Evolutionary conservation across 345 rosid genomes (phyloP), one percentile per base, ranked within the genome.

Genomic region (Ceriops tagal): DNA sequence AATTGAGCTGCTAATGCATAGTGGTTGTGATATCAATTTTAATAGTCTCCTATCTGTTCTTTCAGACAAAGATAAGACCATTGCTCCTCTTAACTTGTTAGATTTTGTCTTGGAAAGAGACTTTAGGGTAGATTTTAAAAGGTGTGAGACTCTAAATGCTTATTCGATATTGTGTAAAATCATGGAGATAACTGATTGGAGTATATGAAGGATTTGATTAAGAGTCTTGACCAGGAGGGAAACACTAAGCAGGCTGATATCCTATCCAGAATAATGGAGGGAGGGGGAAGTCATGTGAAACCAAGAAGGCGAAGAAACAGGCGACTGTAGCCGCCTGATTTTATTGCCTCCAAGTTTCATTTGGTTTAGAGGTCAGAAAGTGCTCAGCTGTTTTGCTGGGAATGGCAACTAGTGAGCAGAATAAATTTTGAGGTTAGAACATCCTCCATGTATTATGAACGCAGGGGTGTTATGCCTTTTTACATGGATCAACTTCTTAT

Each of bases 141-240:
- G 88, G 84, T 88, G 81, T n/a, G 92, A 92, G 85, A 92, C 98
- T 56, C 84, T 91, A 55, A 89, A 91, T 74, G 97, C 98, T 13
- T 91, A 87, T 82, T 90, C 98, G 0, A 75, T 90, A 73, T 71
- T 92, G 74, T 86, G 88, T 81, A 92, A 92, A 79, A 81, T 90
- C 65, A 68, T 87, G 87, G 90, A 73, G 87, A 65, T 28, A 57
- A 74, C 75, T 19, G 85, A 89, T 43, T 90, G 96, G 97, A 85
- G 89, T 58, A 90, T 77, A 79, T 77, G 6, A 80, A 84, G 47
- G 88, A 88, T 68, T 75, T 92, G 78, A 92, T 90, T 72, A 79
- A 78, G 79, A 87, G 87, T 79, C 96, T 92, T 26, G 86, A 87
- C 69, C 83, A 79, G 60, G 96, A 90, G 73, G 96, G 98, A 13